Evolutionary conservation across 768 basidiomycete species (phyloP), one percentile per base, ranked within the genome.

Genomic region (Pulveroboletus sp.): DNA sequence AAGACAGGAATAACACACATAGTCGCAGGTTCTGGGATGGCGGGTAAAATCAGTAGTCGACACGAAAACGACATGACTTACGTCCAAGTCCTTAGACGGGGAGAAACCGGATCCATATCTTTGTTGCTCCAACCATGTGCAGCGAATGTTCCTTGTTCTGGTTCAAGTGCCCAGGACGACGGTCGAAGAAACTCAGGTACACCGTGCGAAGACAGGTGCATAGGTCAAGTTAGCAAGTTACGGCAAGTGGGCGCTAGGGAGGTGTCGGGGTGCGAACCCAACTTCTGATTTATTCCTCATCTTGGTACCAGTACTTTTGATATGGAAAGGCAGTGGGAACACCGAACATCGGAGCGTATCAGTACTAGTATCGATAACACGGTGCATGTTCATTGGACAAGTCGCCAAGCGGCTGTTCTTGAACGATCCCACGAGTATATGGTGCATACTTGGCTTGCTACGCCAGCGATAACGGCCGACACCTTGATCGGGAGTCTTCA

Each of bases 31-130:
- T 43, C 64, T 66, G 33, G 11, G 27, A 28, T 17, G 24, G 3
- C 24, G 24, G 26, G 36, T 43, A 8, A 51, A 32, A n/a, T 41
- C 28, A 28, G 31, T 14, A 27, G 14, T 18, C 7, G 31, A 33
- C 6, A 36, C n/a, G 24, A 26, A 43, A 43, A 24, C 3, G n/a
- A 46, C 2, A 30, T 7, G 3, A 47, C 62, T 55, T 30, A 63
- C 26, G 75, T 72, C 87, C 87, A 89, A 2, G 84, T 88, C 51
- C 85, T 69, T 37, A 72, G 55, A 28, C 75, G 64, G 0, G 71
- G 73, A 31, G 84, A 81, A 8, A 86, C 84, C 4, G 85, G 85
- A 54, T 88, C 86, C 83, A 88, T 87, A 57, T 88, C 87, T 56
- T 77, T 77, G 66, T 89, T 89, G 54, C 72, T 75, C 84, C 84